Percentiles rank a stretch among this genome's conserved stretches.
Evolutionary conservation across 2,329 filamentous ascomycete genomes (phyloP).

Genomic region (Boeremia lycopersici): DNA sequence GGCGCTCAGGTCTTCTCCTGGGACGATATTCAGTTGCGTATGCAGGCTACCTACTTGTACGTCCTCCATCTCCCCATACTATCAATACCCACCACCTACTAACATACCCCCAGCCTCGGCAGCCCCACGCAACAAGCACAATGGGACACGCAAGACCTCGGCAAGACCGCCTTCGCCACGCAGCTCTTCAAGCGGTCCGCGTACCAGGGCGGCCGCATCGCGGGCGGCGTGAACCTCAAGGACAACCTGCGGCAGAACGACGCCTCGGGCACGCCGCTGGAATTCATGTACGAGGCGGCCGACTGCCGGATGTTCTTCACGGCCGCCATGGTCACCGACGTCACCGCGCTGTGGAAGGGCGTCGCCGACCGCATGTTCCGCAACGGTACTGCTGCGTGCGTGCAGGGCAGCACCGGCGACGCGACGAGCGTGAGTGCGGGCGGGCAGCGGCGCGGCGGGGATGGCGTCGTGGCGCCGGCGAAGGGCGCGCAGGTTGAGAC

Average conservation of each 20-base stretch:
- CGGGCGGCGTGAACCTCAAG: slow-evolving; percentile 45
- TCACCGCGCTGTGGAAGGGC: slow-evolving; percentile 47
- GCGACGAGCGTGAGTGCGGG: slow-evolving; percentile 38
- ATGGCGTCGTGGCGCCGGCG: slow-evolving; percentile 28
- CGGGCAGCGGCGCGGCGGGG: slow-evolving; percentile 31
- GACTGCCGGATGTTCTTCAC: slow-evolving; percentile 51
- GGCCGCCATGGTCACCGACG: slow-evolving; percentile 41
- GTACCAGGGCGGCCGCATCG: slow-evolving; percentile 29
- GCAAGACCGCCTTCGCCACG: slow-evolving; percentile 41
- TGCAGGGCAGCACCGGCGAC: slow-evolving; percentile 39
- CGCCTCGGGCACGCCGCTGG: slow-evolving; percentile 45
- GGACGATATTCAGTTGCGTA: slow-evolving; percentile 41
- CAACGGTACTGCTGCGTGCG: slow-evolving; percentile 32
- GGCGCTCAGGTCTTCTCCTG: slow-evolving; percentile 48
- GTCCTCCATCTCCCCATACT: background rate
- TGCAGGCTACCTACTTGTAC: slow-evolving; percentile 40
- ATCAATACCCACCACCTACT: too few relatives aligned
- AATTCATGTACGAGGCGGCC: slow-evolving; percentile 51
- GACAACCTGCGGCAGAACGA: slow-evolving; percentile 48
- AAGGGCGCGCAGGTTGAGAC: slow-evolving; percentile 1
- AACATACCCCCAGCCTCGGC: slow-evolving; percentile 28
- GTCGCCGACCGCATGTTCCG: slow-evolving; percentile 47
- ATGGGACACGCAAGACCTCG: slow-evolving; percentile 38
- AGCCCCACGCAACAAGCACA: slow-evolving; percentile 35
- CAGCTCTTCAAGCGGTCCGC: slow-evolving; percentile 42